Evolutionary conservation across 441 rosid genomes (phyloP).

Genomic region (Populus trichocarpa): DNA sequence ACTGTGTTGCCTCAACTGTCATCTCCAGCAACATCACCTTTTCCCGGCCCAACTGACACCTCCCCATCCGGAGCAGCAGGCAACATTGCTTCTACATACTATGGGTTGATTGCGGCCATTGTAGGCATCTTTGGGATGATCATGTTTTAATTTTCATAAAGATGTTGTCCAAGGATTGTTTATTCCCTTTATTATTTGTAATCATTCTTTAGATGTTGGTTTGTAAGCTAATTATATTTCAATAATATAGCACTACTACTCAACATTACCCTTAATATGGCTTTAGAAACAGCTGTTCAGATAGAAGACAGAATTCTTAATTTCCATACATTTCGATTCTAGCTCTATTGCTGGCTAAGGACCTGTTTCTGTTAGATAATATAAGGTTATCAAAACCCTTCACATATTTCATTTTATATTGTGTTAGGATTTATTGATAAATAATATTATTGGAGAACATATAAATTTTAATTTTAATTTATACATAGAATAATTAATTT

Average conservation of each 20-base stretch:
- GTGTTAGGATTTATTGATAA: too few relatives aligned
- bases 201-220: neutral
- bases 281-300: too few relatives aligned
- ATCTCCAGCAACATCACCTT: slow-evolving; percentile 18
- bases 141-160: neutral
- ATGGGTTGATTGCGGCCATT: slow-evolving; percentile 11
- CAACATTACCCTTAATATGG: too few relatives aligned
- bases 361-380: too few relatives aligned
- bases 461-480: too few relatives aligned
- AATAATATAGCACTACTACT: neutral
- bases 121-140: slow-evolving; percentile 11
- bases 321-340: too few relatives aligned
- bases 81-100: neutral
- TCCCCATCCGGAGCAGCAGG: slow-evolving; percentile 22
- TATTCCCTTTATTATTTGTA: neutral
- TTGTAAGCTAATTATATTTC: neutral
- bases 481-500: too few relatives aligned
- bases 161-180: neutral
- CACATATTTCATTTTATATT: too few relatives aligned
- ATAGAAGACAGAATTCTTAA: too few relatives aligned
- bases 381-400: too few relatives aligned
- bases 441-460: too few relatives aligned
- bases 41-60: neutral
- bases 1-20: slow-evolving; percentile 23
- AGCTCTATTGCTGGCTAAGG: too few relatives aligned